Evolutionary conservation across 306 rosid species (phyloP).

Genomic region (Adenanthera pavonina): DNA sequence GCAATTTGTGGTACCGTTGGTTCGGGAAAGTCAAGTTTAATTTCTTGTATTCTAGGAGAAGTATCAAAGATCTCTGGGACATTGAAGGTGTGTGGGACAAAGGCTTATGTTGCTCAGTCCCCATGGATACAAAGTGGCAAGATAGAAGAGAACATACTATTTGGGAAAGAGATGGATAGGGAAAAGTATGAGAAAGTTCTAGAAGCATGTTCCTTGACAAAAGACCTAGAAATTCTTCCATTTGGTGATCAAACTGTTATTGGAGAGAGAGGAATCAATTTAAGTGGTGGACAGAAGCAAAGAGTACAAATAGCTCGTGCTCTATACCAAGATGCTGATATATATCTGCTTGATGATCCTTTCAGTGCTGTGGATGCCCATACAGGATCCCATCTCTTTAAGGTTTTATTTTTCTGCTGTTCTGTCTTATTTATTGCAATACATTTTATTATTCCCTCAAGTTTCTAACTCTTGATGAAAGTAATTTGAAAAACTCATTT

Average conservation of each 20-base stretch:
- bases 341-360: constrained; percentile 92
- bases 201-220: constrained; percentile 84
- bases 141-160: constrained; percentile 80
- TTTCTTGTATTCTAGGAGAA: constrained; percentile 83
- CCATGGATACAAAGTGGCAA: constrained; percentile 96
- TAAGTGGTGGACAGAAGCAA: constrained; percentile 95
- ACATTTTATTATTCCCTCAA: background rate
- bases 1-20: constrained; percentile 94
- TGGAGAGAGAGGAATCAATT: constrained; percentile 92
- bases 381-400: constrained; percentile 89
- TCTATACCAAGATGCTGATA: constrained; percentile 85
- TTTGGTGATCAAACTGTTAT: constrained; percentile 89
- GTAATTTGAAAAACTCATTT: background rate
- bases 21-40: constrained; percentile 89
- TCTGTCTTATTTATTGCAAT: constrained; percentile 20
- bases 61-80: constrained; percentile 76
- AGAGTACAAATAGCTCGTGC: constrained; percentile 93
- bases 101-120: constrained; percentile 88
- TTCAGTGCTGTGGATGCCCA: constrained; percentile 95
- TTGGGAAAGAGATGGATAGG: constrained; percentile 75
- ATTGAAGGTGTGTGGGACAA: constrained; percentile 72
- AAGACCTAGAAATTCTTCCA: constrained; percentile 76
- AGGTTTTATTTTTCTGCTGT: constrained; percentile 47
- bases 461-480: background rate
- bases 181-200: constrained; percentile 72